Evolutionary conservation across 2,329 filamentous ascomycete species (phyloP), one percentile per base, ranked within the genome.

Genomic region (Trichoderma harzianum): DNA sequence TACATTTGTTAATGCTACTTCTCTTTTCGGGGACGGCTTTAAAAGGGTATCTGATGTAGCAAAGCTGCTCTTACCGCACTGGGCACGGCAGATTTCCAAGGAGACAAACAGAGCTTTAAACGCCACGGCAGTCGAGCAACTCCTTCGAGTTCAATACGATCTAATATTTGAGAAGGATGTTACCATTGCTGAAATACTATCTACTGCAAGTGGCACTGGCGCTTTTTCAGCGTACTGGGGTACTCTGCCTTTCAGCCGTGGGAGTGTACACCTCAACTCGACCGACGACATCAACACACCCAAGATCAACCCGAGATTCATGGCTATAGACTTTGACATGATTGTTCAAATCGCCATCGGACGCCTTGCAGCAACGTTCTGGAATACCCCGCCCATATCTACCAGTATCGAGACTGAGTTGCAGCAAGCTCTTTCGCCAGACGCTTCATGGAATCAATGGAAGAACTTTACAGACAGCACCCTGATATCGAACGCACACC

Each of bases 251-350:
- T 86, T 88, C 75, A 88, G 86, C 3, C 84, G 89, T 0, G 89
- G 89, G 7, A 82, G 83, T 57, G 85, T 90, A 70, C 90, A 91
- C 79, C 87, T 91, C 72, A 79, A 79, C 18, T 82, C 82, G 5
- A 68, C 80, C 1, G 81, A 85, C 58, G 78, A 82, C 10, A 76
- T 77, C 14, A 82, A 83, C 4, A 78, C 81, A 30, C 84, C 86
- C 0, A 80, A 84, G 28, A 75, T 75, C 51, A 68, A 75, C 57
- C 74, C 74, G 10, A 63, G 62, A 51, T 74, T 47, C 55, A 28
- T 72, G 75, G 83, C 83, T 7, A 79, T 89, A 73, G 84, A 86
- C 7, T 82, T 89, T 36, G 89, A 90, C 75, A 76, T 90, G 58
- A 87, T 89, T 78, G 84, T 81, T 6, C 82, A 79, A 71, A 75